Conservation (phyloP, 768 basidiomycete genomes). For the Russula brevipes region DNA sequence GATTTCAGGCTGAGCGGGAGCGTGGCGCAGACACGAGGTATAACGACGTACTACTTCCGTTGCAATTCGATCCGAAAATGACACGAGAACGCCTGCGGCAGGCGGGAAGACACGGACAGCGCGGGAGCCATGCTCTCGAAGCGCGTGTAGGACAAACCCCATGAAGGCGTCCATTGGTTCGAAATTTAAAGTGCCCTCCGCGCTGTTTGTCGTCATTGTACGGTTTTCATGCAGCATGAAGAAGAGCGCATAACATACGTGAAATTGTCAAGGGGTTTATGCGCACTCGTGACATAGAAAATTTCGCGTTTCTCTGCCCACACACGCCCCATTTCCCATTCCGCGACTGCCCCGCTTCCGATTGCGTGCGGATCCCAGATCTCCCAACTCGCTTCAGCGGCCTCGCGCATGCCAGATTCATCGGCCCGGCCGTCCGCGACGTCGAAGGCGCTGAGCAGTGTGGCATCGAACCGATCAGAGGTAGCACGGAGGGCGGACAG, state of each 20-base stretch:
- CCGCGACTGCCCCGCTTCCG: conserved; percentile 34
- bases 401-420: conserved; percentile 73
- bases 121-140: conserved; percentile 69
- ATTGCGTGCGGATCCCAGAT: conserved; percentile 50
- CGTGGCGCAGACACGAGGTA: conserved; percentile 8
- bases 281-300: conserved; percentile 79
- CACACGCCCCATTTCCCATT: conserved; percentile 91
- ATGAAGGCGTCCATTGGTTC: conserved; percentile 94
- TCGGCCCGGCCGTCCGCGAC: conserved; percentile 69
- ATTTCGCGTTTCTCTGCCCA: conserved; percentile 96
- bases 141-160: conserved; percentile 53
- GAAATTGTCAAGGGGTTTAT: conserved; percentile 80
- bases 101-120: conserved; percentile 87
- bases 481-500: conserved; percentile 65
- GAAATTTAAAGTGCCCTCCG: conserved; percentile 60
- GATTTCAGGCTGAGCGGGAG: conserved; percentile 3
- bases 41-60: conserved; percentile 64
- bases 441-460: conserved; percentile 84
- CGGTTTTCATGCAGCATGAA: not conserved
- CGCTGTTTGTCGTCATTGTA: conserved; percentile 17
- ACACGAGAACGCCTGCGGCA: conserved; percentile 65
- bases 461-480: conserved; percentile 85
- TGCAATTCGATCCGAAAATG: conserved; percentile 81
- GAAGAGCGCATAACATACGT: conserved; percentile 43
- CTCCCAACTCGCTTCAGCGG: conserved; percentile 81